Evolutionary conservation across 257 asterid species (phyloP).

Genomic region (Solanum tarijense): DNA sequence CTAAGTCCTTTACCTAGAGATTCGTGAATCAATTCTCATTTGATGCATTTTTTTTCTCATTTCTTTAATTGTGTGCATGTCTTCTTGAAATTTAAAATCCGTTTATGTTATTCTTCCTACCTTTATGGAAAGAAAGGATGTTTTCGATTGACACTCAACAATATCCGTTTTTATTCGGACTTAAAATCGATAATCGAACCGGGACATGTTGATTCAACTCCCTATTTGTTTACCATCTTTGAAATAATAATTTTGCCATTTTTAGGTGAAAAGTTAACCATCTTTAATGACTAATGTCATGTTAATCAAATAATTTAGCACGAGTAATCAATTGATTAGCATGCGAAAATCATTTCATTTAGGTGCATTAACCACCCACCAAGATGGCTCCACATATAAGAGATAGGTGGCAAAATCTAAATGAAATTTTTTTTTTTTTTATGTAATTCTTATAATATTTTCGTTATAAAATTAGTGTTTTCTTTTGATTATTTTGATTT

Average conservation of each 20-base stretch:
- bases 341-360: constrained; percentile 10
- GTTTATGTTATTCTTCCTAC: too few relatives aligned
- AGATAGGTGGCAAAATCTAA: not conserved
- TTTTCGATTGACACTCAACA: too few relatives aligned
- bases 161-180: not conserved
- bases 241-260: too few relatives aligned
- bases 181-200: too few relatives aligned
- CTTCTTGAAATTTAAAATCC: too few relatives aligned
- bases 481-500: not conserved
- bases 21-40: too few relatives aligned
- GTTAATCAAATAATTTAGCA: not conserved
- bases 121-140: too few relatives aligned
- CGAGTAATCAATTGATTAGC: not conserved
- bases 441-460: not conserved
- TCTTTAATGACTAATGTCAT: not conserved
- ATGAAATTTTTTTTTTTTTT: not conserved
- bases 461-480: not conserved
- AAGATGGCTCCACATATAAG: not conserved
- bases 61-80: fast-evolving
- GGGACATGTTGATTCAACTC: not conserved
- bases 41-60: too few relatives aligned
- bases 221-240: not conserved
- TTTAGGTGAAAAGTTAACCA: not conserved
- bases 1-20: too few relatives aligned
- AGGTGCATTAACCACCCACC: constrained; percentile 8